Conservation (phyloP, 345 rosid genomes). For the Salix udensis region DNA sequence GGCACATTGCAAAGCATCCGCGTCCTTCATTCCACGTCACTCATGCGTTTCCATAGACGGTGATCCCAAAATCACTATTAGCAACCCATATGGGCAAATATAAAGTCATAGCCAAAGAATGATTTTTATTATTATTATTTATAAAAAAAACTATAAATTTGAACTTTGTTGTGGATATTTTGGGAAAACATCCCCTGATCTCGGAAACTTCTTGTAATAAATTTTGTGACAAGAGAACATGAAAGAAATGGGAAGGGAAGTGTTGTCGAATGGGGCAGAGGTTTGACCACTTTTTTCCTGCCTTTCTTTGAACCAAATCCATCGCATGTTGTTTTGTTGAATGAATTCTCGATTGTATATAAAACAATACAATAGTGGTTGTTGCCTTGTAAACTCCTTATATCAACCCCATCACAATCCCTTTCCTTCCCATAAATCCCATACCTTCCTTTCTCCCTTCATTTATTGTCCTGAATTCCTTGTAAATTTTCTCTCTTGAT, state of each 20-base stretch:
- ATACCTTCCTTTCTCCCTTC: not conserved
- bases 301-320: not conserved
- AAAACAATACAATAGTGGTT: not conserved
- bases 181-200: not conserved
- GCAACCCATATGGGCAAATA: too few species aligned
- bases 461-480: not conserved
- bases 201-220: not conserved
- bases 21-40: too few species aligned
- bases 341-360: not conserved
- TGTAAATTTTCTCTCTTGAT: not conserved
- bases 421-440: not conserved
- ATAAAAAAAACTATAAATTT: too few species aligned
- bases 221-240: not conserved
- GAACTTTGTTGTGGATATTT: not conserved
- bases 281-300: slow-evolving; percentile 25
- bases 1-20: too few species aligned
- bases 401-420: not conserved
- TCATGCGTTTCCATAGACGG: too few species aligned
- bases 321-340: not conserved
- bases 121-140: too few species aligned
- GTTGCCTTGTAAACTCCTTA: slow-evolving; percentile 13
- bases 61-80: too few species aligned
- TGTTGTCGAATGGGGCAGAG: slow-evolving; percentile 20
- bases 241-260: not conserved
- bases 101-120: too few species aligned